Conservation (phyloP, 176 grass and related monocot species). For the Juncus effusus region DNA sequence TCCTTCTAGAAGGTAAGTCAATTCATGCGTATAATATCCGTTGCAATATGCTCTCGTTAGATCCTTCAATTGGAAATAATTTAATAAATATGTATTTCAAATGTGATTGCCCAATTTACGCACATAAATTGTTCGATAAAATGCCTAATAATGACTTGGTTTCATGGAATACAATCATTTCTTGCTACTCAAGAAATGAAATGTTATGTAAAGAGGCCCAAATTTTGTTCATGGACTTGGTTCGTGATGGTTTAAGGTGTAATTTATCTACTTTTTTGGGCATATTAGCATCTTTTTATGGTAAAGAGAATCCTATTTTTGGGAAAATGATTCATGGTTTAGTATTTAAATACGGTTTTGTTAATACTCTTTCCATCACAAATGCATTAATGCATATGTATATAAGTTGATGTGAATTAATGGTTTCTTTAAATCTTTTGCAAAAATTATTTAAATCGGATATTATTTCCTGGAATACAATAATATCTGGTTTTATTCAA, state of each 20-base stretch:
- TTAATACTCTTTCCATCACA: conserved; percentile 35
- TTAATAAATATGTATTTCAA: conserved; percentile 16
- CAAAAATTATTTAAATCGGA: conserved; percentile 42
- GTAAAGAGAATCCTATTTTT: conserved; percentile 50
- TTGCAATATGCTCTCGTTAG: conserved; percentile 24
- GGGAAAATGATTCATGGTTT: conserved; percentile 57
- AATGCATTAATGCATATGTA: conserved; percentile 90
- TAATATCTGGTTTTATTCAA: conserved; percentile 60
- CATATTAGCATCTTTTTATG: conserved; percentile 47
- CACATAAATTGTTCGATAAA: conserved; percentile 7
- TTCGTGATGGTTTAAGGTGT: conserved; percentile 40
- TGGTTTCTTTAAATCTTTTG: conserved; percentile 35
- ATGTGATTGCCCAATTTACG: conserved; percentile 34
- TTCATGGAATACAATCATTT: conserved; percentile 73
- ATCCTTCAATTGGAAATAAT: conserved; percentile 50
- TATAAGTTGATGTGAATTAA: conserved; percentile 40
- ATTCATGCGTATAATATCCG: conserved; percentile 54
- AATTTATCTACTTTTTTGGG: conserved; percentile 55
- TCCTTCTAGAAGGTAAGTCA: conserved; percentile 45
- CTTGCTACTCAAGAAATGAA: conserved; percentile 41
- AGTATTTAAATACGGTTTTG: conserved; percentile 45
- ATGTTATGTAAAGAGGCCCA: conserved; percentile 31
- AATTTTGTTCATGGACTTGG: conserved; percentile 38
- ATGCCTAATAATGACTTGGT: too few species aligned
- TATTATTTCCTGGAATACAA: conserved; percentile 81